phyloP scores from a whole-genome alignment of 805 yeast species.

The Torulaspora indica region DNA sequence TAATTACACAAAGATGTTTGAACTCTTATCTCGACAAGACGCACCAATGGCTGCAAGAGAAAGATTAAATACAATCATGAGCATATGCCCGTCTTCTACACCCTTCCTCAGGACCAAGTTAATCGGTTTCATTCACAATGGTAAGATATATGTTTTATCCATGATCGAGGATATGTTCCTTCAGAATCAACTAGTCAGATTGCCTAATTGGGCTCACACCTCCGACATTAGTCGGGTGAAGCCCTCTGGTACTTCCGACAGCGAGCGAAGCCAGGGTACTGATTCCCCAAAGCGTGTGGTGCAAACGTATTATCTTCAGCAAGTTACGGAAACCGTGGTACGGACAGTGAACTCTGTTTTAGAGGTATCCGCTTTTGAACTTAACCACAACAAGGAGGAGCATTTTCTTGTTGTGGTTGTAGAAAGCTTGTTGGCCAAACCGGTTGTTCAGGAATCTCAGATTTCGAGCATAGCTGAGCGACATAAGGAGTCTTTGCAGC shows the following conservation, averaged over 20 bases:
- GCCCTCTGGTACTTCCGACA: conserved; percentile 3
- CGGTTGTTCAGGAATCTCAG: conserved; percentile 11
- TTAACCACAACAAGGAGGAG: conserved; percentile 47
- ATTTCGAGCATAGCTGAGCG: conserved; percentile 9
- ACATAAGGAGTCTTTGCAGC: conserved; percentile 23
- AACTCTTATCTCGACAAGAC: conserved; percentile 8
- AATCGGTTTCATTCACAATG: conserved; percentile 81
- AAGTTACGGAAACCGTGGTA: conserved; percentile 77
- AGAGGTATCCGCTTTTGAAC: conserved; percentile 88
- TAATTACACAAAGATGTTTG: conserved; percentile 31
- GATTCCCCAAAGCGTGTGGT: conserved; percentile 22
- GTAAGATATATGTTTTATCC: conserved; percentile 84
- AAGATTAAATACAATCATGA: conserved; percentile 28
- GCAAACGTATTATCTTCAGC: conserved; percentile 70
- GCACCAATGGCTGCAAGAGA: conserved; percentile 17
- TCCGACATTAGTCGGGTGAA: conserved; percentile 28
- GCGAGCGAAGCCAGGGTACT: not conserved
- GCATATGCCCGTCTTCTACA: conserved; percentile 27
- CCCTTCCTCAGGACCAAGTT: conserved; percentile 80
- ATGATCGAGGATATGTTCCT: conserved; percentile 86
- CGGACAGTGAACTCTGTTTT: conserved; percentile 73
- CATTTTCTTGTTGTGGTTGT: conserved; percentile 79
- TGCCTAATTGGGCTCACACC: conserved; percentile 37
- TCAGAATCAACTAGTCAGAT: conserved; percentile 43
- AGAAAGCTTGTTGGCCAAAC: conserved; percentile 57